phyloP scores from a whole-genome alignment of 2,329 filamentous ascomycete genomes.

The Davidsoniella virescens region DNA sequence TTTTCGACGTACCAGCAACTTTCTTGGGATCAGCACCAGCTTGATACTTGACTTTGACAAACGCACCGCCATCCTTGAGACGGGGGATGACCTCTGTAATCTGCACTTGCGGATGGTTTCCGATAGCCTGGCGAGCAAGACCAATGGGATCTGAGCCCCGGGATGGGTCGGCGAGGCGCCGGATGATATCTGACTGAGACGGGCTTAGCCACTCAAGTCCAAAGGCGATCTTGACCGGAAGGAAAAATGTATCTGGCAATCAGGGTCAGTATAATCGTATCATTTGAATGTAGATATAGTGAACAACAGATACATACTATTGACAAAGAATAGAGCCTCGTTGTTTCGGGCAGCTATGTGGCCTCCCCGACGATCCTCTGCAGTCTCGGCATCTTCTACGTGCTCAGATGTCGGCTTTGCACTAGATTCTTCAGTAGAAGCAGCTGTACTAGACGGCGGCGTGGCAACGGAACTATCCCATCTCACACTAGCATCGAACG shows the following conservation, averaged over 20 bases:
- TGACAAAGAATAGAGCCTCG: constrained; percentile 78
- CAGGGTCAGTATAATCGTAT: background rate
- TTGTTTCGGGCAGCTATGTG: constrained; percentile 64
- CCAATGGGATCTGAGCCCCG: constrained; percentile 37
- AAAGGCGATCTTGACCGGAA: constrained; percentile 9
- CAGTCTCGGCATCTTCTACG: constrained; percentile 16
- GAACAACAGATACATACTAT: constrained; percentile 41
- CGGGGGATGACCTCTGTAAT: constrained; percentile 71
- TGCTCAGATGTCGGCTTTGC: background rate
- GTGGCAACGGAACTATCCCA: constrained; percentile 15
- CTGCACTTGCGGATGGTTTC: constrained; percentile 43
- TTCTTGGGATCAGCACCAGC: constrained; percentile 23
- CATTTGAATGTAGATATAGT: background rate
- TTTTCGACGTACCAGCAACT: constrained; percentile 24
- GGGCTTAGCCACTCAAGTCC: constrained; percentile 11
- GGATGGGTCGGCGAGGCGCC: constrained; percentile 33
- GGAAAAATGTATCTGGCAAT: constrained; percentile 7
- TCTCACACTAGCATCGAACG: background rate
- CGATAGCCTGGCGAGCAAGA: constrained; percentile 45
- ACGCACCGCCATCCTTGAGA: constrained; percentile 82
- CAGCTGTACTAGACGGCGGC: background rate
- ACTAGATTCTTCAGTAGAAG: too few species aligned
- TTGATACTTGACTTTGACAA: constrained; percentile 61
- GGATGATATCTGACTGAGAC: constrained; percentile 10
- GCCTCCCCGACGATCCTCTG: constrained; percentile 52